These are phyloP conservation scores for Ephemerocybe angulata DNA, from an alignment of 768 basidiomycete species.

Conservation along the genomic window DNA sequence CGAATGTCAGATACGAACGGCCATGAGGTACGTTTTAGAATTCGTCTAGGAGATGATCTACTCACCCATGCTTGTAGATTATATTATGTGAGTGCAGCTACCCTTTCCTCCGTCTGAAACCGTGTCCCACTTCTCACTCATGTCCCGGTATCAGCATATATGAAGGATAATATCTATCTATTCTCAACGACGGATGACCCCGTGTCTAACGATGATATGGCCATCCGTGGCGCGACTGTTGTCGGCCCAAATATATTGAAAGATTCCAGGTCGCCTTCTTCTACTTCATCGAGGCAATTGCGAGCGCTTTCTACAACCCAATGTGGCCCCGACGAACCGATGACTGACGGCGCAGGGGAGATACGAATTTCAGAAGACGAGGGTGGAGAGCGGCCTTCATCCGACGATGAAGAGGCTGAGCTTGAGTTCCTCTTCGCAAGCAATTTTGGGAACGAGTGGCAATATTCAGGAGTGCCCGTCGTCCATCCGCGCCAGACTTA, in stretches of 20 bases:
- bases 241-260: constrained; percentile 29
- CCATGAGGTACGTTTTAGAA: constrained; percentile 53
- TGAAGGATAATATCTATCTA: constrained; percentile 66
- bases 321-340: too few species aligned
- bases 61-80: constrained; percentile 38
- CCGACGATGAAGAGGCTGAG: constrained; percentile 30
- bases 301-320: too few species aligned
- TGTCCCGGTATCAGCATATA: too few species aligned
- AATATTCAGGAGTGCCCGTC: constrained; percentile 40
- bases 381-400: too few species aligned
- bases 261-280: background rate
- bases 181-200: constrained; percentile 72
- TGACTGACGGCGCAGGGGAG: background rate
- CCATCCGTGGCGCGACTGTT: constrained; percentile 22
- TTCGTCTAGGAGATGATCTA: background rate
- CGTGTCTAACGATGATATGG: constrained; percentile 17
- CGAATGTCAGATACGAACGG: constrained; percentile 68
- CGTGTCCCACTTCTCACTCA: constrained; percentile 9
- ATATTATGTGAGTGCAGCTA: constrained; percentile 59
- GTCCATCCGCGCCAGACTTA: constrained; percentile 64
- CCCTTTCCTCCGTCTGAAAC: background rate
- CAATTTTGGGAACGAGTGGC: background rate
- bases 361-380: constrained; percentile 10
- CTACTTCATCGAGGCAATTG: too few species aligned
- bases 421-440: background rate